These are phyloP conservation scores for Lactarius quietus DNA, from an alignment of 768 basidiomycete species.

Conservation along the genomic window DNA sequence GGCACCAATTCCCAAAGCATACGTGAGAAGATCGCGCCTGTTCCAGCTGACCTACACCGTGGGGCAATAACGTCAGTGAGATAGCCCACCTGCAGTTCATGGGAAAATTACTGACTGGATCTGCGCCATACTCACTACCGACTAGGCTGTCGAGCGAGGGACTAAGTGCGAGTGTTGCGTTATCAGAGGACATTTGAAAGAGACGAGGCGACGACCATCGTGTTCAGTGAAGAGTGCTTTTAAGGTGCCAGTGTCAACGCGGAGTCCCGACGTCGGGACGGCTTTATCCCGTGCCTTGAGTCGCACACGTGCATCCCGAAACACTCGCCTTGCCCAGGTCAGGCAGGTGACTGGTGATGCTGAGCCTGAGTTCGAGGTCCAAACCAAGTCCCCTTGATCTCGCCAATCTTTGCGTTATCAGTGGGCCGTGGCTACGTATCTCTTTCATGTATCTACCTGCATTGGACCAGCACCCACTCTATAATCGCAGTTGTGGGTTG, in stretches of 20 bases:
- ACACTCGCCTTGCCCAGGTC: not conserved
- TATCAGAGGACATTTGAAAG: not conserved
- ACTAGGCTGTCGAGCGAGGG: not conserved
- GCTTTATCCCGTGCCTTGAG: not conserved
- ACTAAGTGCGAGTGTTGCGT: not conserved
- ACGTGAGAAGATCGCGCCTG: constrained; percentile 74
- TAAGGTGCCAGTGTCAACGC: not conserved
- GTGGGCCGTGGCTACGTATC: too few species aligned
- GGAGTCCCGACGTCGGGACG: not conserved
- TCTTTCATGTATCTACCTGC: not conserved
- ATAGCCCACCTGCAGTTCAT: not conserved
- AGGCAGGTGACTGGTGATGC: not conserved
- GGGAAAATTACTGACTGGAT: not conserved
- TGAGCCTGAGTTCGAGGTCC: not conserved
- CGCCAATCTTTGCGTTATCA: not conserved
- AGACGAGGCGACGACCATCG: not conserved
- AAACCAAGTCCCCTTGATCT: not conserved
- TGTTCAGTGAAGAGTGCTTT: not conserved
- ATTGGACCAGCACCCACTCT: not conserved
- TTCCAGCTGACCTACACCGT: constrained; percentile 71
- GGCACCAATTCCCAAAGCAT: constrained; percentile 78
- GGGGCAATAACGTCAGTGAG: not conserved
- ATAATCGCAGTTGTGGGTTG: too few species aligned
- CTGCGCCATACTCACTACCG: not conserved
- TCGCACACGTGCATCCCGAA: not conserved